Percentiles rank a stretch among this genome's conserved stretches.
phyloP scores from a whole-genome alignment of 2,329 filamentous ascomycete genomes.

The Talaromyces albobiverticillius region DNA sequence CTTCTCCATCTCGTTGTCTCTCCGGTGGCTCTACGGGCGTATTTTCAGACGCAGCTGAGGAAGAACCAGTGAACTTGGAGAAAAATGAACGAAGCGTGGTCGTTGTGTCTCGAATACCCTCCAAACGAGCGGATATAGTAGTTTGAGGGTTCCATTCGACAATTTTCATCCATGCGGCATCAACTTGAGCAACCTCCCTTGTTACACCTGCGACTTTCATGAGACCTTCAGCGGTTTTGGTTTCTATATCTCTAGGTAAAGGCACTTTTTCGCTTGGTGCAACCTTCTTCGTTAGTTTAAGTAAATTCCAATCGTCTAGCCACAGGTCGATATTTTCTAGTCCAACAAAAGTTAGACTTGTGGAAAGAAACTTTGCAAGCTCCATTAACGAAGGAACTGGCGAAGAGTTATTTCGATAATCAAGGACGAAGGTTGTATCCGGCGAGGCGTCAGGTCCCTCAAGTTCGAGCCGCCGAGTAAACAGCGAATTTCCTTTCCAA shows the following conservation, averaged over 20 bases:
- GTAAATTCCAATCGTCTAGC: slow-evolving; percentile 80
- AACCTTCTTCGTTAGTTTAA: slow-evolving; percentile 78
- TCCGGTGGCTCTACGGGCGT: slow-evolving; percentile 51
- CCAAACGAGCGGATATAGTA: slow-evolving; percentile 31
- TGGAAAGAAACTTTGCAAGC: slow-evolving; percentile 87
- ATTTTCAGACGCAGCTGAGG: slow-evolving; percentile 50
- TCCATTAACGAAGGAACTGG: slow-evolving; percentile 82
- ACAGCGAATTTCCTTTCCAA: slow-evolving; percentile 98
- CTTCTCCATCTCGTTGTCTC: slow-evolving; percentile 63
- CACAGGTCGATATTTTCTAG: slow-evolving; percentile 84
- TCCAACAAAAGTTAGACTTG: slow-evolving; percentile 92
- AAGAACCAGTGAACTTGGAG: slow-evolving; percentile 64
- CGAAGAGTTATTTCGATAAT: slow-evolving; percentile 86
- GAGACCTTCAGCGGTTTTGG: slow-evolving; percentile 77
- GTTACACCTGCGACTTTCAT: slow-evolving; percentile 84
- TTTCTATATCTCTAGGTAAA: slow-evolving; percentile 76
- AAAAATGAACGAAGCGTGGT: slow-evolving; percentile 77
- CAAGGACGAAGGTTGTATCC: slow-evolving; percentile 88
- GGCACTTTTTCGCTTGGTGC: slow-evolving; percentile 71
- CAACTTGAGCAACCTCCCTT: slow-evolving; percentile 84
- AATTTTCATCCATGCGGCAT: slow-evolving; percentile 83
- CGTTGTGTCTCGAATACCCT: slow-evolving; percentile 40
- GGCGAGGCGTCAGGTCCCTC: slow-evolving; percentile 62
- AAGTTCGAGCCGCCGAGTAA: slow-evolving; percentile 80
- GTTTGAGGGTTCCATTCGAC: slow-evolving; percentile 75